These are phyloP conservation scores for Antitrichia curtipendula DNA, from an alignment of 225 moss, liverwort and hornwort genomes.

Conservation along the genomic window DNA sequence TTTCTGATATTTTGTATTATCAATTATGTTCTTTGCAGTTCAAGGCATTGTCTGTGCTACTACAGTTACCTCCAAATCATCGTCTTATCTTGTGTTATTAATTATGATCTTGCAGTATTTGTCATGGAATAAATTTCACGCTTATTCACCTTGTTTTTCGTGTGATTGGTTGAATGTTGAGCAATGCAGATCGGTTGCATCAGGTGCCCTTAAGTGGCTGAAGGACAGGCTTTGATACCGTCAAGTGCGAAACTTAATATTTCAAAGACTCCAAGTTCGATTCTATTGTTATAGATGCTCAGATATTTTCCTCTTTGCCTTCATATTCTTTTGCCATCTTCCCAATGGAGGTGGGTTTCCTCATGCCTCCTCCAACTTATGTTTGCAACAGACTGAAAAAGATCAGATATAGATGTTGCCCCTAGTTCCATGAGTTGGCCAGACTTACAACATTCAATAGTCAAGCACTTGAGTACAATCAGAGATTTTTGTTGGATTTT, in stretches of 20 bases:
- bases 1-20: not conserved
- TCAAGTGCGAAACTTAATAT: not conserved
- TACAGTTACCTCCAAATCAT: not conserved
- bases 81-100: not conserved
- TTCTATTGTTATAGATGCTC: not conserved
- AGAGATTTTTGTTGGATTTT: conserved; percentile 7
- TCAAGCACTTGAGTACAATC: not conserved
- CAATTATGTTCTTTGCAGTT: not conserved
- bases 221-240: conserved; percentile 39
- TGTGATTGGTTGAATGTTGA: not conserved
- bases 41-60: not conserved
- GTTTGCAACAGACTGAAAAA: not conserved
- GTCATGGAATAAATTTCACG: not conserved
- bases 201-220: conserved; percentile 40
- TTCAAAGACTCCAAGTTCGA: not conserved
- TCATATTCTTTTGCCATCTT: conserved; percentile 1
- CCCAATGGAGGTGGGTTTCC: not conserved
- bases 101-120: not conserved
- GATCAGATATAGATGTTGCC: not conserved
- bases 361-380: not conserved
- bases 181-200: conserved; percentile 36
- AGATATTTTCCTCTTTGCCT: not conserved
- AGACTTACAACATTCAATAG: not conserved
- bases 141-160: not conserved
- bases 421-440: not conserved